Conservation (phyloP, 2,329 filamentous ascomycete species). For the Neonectria punicea region DNA sequence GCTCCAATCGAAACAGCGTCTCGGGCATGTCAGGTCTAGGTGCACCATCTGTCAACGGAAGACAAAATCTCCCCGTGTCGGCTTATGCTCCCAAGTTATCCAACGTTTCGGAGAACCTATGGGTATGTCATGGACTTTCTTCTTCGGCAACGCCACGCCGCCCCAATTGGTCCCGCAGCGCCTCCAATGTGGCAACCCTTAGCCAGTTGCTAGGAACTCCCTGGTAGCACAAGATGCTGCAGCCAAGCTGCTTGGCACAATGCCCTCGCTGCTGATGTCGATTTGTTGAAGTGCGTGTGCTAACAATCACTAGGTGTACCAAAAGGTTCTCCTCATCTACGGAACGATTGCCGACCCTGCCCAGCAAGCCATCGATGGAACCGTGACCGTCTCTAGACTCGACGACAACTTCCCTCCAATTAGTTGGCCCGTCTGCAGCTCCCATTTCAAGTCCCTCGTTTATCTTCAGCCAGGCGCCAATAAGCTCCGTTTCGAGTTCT, state of each 20-base stretch:
- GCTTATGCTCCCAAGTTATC: conserved; percentile 83
- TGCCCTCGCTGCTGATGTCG: background rate
- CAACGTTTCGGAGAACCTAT: conserved; percentile 83
- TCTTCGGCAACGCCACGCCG: conserved; percentile 17
- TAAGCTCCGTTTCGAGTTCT: conserved; percentile 86
- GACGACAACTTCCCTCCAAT: conserved; percentile 87
- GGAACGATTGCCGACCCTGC: conserved; percentile 82
- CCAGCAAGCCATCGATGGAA: conserved; percentile 79
- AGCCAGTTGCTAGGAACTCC: conserved; percentile 16
- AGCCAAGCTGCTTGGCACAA: conserved; percentile 25
- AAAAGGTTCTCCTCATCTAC: conserved; percentile 86
- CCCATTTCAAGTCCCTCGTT: conserved; percentile 90
- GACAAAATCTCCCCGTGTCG: conserved; percentile 72
- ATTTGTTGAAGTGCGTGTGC: conserved; percentile 28
- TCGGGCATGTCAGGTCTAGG: conserved; percentile 71
- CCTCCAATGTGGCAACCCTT: conserved; percentile 28
- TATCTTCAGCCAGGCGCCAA: conserved; percentile 94
- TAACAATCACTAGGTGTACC: conserved; percentile 74
- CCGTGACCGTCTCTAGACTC: conserved; percentile 79
- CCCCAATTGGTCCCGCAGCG: conserved; percentile 22
- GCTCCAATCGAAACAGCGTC: conserved; percentile 70
- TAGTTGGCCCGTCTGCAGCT: conserved; percentile 87
- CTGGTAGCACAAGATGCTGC: conserved; percentile 16
- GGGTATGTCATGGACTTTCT: conserved; percentile 68
- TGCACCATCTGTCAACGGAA: conserved; percentile 64